Evolutionary conservation across 352 stramenopile genomes (phyloP), one percentile per base, ranked within the genome.

Genomic region (Globisporangium sylvaticum): DNA sequence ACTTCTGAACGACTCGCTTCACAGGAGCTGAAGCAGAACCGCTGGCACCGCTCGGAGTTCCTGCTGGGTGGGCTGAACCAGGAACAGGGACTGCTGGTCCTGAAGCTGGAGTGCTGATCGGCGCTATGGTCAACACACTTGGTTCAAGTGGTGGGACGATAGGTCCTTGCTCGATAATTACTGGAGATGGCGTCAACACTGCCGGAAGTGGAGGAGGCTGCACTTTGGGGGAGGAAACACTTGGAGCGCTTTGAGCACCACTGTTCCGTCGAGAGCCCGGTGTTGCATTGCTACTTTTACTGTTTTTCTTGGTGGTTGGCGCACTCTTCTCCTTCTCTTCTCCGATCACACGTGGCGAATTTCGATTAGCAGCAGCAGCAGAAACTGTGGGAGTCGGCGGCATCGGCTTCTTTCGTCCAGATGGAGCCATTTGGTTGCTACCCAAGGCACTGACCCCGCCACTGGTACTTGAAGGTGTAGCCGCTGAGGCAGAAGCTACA

Each of bases 1-100:
- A 97, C 64, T 96, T 97, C 57, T 97, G 89, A 52, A 96, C 88
- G 48, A 94, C 84, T 42, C 87, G 87, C 57, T 95, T 96, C 1
- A 77, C 67, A 24, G 80, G 83, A 37, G 68, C 66, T 3, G 64
- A 61, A 54, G 58, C 69, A 31, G 65, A 65, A 10, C 42, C 42
- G n/a, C 42, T 50, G 42, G 18, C 15, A 7, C 42, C 42, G 42
- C 29, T 63, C 2, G 63, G 44, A 46, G 58, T 29, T 25, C 32
- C 31, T 37, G 59, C 15, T 24, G 58, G 24, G 9, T 29, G 27
- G 29, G 25, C 1, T 15, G 54, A 27, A 14, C 54, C 29, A 15
- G 29, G 50, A 10, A 64, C 15, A 24, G 42, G n/a, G 9, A 6
- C 39, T 27, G 29, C 20, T 1, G 37, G 27, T 67, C 52, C 62